Evolutionary conservation across 495 filamentous ascomycete species (phyloP).

Genomic region (Xylaria castorea): DNA sequence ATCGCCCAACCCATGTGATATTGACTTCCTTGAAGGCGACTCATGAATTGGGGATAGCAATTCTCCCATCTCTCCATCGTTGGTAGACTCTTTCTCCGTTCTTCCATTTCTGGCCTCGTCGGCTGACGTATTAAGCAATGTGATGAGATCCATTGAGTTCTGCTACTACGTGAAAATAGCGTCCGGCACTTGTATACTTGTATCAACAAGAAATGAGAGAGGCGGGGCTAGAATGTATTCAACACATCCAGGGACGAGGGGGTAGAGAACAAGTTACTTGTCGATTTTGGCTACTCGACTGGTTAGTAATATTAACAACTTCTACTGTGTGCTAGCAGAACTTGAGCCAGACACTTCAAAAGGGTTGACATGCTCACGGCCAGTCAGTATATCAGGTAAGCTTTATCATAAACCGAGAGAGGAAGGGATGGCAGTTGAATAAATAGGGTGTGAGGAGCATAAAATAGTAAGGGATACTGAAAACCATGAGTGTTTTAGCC

Average conservation of each 20-base stretch:
- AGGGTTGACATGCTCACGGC: background rate
- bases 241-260: conserved; percentile 2
- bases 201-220: conserved; percentile 4
- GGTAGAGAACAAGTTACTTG: background rate
- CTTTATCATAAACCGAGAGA: background rate
- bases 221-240: background rate
- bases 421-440: background rate
- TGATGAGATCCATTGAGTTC: conserved; percentile 42
- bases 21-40: conserved; percentile 39
- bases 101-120: conserved; percentile 4
- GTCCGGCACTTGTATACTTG: conserved; percentile 23
- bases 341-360: background rate
- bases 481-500: conserved; percentile 21
- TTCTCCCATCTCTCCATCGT: background rate
- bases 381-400: background rate
- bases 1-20: conserved; percentile 36
- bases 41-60: conserved; percentile 11
- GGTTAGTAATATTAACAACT: no score
- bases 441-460: conserved; percentile 20
- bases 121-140: conserved; percentile 46
- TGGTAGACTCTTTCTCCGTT: background rate
- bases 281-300: background rate
- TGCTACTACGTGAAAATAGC: conserved; percentile 26
- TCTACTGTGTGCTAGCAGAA: background rate
- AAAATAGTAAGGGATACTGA: background rate